A percentile compares a stretch with the other conserved stretches of the same genome.
phyloP scores from a whole-genome alignment of 805 yeast species.

The Candida nitratophila region DNA sequence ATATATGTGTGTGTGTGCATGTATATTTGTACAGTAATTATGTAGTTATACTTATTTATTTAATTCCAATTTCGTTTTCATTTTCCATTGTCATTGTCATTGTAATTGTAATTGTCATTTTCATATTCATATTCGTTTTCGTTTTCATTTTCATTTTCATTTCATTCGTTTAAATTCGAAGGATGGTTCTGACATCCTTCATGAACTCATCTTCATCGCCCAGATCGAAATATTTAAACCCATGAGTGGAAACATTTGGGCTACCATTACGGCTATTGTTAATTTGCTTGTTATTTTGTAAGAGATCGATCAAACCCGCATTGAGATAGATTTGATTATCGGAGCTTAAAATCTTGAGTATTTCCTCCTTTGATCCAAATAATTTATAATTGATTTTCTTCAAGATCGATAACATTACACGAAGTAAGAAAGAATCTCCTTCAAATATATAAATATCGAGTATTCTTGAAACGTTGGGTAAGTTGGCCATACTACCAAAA shows the following conservation, averaged over 20 bases:
- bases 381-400: slow-evolving; percentile 41
- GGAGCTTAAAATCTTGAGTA: slow-evolving; percentile 33
- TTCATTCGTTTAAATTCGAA: slow-evolving; percentile 12
- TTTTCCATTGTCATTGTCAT: neutral
- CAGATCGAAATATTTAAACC: slow-evolving; percentile 34
- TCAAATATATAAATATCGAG: slow-evolving; percentile 58
- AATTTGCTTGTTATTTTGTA: neutral
- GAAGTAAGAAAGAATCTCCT: slow-evolving; percentile 47
- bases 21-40: neutral
- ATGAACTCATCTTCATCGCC: slow-evolving; percentile 47
- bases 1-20: too few species aligned
- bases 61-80: neutral
- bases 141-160: neutral
- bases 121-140: neutral
- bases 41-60: neutral
- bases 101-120: too few species aligned
- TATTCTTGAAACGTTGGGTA: slow-evolving; percentile 41
- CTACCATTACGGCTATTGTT: slow-evolving; percentile 6
- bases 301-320: neutral
- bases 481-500: slow-evolving; percentile 37
- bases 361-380: slow-evolving; percentile 43
- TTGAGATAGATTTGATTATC: slow-evolving; percentile 23
- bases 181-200: slow-evolving; percentile 30
- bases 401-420: slow-evolving; percentile 47
- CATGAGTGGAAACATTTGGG: slow-evolving; percentile 1